These are phyloP conservation scores for Nothomitra cinnamomea DNA, from an alignment of 2,329 filamentous ascomycete species.

Conservation along the genomic window DNA sequence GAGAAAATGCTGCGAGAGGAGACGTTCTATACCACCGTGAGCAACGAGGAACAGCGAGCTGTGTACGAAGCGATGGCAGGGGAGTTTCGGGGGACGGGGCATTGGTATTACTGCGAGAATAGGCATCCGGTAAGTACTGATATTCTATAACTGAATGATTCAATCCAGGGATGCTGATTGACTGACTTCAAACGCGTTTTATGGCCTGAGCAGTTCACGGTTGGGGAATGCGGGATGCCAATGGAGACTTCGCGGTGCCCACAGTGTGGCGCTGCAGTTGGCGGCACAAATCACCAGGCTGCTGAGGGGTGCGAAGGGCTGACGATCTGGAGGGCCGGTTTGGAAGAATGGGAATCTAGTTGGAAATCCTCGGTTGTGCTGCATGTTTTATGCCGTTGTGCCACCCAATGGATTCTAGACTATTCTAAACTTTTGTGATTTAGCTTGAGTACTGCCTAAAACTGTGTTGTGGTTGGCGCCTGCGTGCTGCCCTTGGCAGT, in stretches of 20 bases:
- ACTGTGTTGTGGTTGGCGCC: too few relatives aligned
- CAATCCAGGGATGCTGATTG: background rate
- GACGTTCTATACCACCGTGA: slow-evolving; percentile 32
- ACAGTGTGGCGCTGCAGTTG: slow-evolving; percentile 40
- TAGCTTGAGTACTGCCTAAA: too few relatives aligned
- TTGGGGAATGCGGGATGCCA: slow-evolving; percentile 50
- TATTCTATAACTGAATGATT: background rate
- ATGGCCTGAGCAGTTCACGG: slow-evolving; percentile 30
- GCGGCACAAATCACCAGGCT: slow-evolving; percentile 34
- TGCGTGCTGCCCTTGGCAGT: too few relatives aligned
- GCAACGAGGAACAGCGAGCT: slow-evolving; percentile 32
- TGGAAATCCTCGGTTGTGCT: too few relatives aligned
- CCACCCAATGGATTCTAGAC: too few relatives aligned
- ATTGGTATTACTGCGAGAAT: slow-evolving; percentile 44
- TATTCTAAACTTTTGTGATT: too few relatives aligned
- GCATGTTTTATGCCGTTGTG: too few relatives aligned
- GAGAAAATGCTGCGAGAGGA: slow-evolving; percentile 29
- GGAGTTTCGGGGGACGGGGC: slow-evolving; percentile 35
- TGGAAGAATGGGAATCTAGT: background rate
- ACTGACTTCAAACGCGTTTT: background rate
- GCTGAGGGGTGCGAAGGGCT: slow-evolving; percentile 35
- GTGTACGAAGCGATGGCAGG: slow-evolving; percentile 34
- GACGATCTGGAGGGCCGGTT: slow-evolving; percentile 28
- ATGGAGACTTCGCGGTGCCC: slow-evolving; percentile 45
- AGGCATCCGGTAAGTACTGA: slow-evolving; percentile 29